These are phyloP conservation scores for Cryptococcus maquisensis DNA, from an alignment of 1,284 basidiomycete genomes.

Conservation along the genomic window DNA sequence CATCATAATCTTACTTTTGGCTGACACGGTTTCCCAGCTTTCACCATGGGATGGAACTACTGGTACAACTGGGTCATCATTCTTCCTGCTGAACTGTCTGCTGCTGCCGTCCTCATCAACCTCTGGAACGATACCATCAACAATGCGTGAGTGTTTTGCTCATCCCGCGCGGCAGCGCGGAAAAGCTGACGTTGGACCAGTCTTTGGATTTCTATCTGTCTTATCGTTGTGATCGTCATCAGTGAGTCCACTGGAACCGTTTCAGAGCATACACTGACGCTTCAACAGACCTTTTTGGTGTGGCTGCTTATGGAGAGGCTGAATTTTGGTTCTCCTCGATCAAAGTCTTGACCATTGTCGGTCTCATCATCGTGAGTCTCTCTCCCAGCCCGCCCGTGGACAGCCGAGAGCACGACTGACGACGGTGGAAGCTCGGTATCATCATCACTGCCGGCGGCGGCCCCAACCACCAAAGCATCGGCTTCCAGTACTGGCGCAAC, in stretches of 20 bases:
- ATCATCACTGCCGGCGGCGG: conserved; percentile 57
- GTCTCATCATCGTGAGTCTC: conserved; percentile 26
- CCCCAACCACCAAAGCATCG: conserved; percentile 42
- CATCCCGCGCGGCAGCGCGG: too few relatives aligned
- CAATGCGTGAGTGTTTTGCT: conserved; percentile 49
- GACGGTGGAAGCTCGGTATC: conserved; percentile 52
- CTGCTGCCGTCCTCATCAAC: conserved; percentile 70
- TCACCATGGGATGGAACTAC: conserved; percentile 79
- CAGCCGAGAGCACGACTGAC: conserved; percentile 30
- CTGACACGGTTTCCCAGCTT: conserved; percentile 49
- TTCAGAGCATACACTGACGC: background rate
- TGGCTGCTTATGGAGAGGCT: conserved; percentile 40
- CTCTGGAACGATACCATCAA: conserved; percentile 62
- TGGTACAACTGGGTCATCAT: conserved; percentile 65
- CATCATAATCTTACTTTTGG: background rate
- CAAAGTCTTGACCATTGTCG: conserved; percentile 70
- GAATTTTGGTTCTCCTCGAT: conserved; percentile 58
- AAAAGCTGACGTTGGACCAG: too few relatives aligned
- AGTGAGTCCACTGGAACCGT: conserved; percentile 69
- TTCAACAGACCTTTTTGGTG: conserved; percentile 45
- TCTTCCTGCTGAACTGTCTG: conserved; percentile 72
- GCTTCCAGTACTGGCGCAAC: conserved; percentile 50
- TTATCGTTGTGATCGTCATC: conserved; percentile 67
- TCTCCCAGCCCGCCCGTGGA: too few relatives aligned
- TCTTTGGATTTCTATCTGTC: conserved; percentile 69